Base-by-base conservation (phyloP, 2,329 filamentous ascomycete species). In the Penicillium sp. region DNA sequence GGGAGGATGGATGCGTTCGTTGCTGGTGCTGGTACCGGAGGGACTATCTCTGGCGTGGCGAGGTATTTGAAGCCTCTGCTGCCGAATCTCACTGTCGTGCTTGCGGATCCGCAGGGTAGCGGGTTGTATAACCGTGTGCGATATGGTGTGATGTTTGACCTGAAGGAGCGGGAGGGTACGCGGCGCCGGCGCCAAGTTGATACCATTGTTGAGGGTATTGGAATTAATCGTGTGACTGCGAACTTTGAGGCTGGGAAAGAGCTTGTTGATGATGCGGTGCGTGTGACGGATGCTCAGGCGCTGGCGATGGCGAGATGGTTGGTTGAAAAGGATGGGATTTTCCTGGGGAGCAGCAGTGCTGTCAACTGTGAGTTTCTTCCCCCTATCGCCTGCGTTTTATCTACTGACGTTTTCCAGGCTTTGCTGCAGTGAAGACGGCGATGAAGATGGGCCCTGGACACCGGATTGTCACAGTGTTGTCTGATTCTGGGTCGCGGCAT, bases 271-370 rank as follows among this genome's bases (percentile, higher is more conserved):
- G 89, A 96, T 69, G 91, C 93, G 2, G 82, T 97, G 29, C 81
- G 84, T 49, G 89, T 98, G 11, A 87, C 82, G 2, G 94, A 98
- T 68, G 80, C 82, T 40, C 90, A 98, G 73, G 93, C 93, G 10
- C 82, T 87, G 65, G 79, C 78, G 44, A 98, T 98, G 93, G 93
- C 91, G n/a, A 77, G 88, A 52, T 97, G 89, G 89, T 73, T 98
- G 32, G 91, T 96, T 7, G 90, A 97, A 71, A 86, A 90, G 54
- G 93, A 98, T 67, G 93, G 93, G 6, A 84, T 98, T 43, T 98
- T 98, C 62, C 77, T 90, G 32, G 94, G 93, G 7, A 95, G 90
- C 66, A 95, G 89, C 66, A 95, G 87, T 68, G 86, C 90, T n/a
- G 91, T 98, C 42, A 98, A 98, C 67, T 95, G 90, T 77, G 62